These are phyloP conservation scores for Cladosporium austrohemisphaericum DNA, from an alignment of 2,329 filamentous ascomycete species.

Conservation along the genomic window DNA sequence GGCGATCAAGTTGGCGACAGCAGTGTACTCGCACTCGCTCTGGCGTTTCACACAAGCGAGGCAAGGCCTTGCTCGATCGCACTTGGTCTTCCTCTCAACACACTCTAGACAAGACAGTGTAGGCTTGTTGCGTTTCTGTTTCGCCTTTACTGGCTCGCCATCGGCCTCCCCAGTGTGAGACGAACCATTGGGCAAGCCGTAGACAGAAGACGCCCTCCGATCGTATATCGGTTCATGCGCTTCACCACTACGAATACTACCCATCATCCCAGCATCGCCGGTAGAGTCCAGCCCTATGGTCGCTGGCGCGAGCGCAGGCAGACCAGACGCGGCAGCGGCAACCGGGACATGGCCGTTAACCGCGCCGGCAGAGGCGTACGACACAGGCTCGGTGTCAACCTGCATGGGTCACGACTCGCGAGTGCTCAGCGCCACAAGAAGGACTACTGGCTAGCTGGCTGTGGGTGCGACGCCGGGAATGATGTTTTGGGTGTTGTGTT, in stretches of 20 bases:
- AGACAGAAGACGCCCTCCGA: not conserved
- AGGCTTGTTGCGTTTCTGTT: constrained; percentile 81
- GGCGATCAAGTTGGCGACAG: constrained; percentile 67
- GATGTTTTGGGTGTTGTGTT: not conserved
- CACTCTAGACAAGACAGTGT: constrained; percentile 76
- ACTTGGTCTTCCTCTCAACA: constrained; percentile 81
- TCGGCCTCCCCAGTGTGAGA: not conserved
- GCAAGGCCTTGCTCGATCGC: constrained; percentile 66
- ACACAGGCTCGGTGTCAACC: constrained; percentile 1
- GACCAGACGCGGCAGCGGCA: not conserved
- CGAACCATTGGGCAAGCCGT: not conserved
- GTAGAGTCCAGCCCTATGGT: constrained; percentile 4
- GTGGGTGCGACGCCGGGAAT: constrained; percentile 4
- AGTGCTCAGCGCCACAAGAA: not conserved
- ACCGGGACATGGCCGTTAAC: not conserved
- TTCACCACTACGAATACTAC: not conserved
- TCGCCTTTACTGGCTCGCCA: constrained; percentile 32
- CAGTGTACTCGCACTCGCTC: constrained; percentile 70
- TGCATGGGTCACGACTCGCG: not conserved
- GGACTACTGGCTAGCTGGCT: not conserved
- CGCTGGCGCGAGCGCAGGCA: constrained; percentile 10
- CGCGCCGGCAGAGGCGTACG: not conserved
- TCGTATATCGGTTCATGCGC: not conserved
- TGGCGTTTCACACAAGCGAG: constrained; percentile 68
- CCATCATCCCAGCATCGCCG: not conserved